These are phyloP conservation scores for Pseudocercospora vitis DNA, from an alignment of 2,329 filamentous ascomycete species.

Conservation along the genomic window DNA sequence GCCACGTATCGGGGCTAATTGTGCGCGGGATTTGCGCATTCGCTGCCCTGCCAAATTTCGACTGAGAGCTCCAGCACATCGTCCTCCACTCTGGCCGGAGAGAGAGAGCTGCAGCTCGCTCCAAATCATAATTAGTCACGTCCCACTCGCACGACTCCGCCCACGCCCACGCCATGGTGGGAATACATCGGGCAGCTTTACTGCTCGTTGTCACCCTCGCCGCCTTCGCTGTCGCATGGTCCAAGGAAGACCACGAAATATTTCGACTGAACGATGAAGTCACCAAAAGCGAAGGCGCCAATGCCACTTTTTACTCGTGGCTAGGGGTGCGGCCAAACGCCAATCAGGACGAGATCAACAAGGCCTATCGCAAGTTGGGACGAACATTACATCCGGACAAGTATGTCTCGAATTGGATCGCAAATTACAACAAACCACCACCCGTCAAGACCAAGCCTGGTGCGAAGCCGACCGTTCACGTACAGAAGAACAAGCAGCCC, in stretches of 20 bases:
- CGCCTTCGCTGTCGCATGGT: conserved; percentile 72
- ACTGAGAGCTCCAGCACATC: neutral
- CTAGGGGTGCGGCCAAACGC: conserved; percentile 73
- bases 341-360: conserved; percentile 83
- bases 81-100: neutral
- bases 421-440: conserved; percentile 62
- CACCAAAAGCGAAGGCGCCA: conserved; percentile 67
- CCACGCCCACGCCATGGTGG: conserved; percentile 74
- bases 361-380: conserved; percentile 88
- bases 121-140: too few species aligned
- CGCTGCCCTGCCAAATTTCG: neutral
- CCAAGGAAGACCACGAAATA: conserved; percentile 97
- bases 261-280: conserved; percentile 93
- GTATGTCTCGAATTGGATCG: conserved; percentile 78
- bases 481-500: conserved; percentile 69
- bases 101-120: conserved; percentile 11
- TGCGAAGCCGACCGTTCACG: conserved; percentile 62
- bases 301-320: conserved; percentile 91
- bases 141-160: conserved; percentile 4
- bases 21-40: neutral
- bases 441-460: conserved; percentile 38
- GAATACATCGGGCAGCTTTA: conserved; percentile 58
- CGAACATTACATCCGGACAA: conserved; percentile 90
- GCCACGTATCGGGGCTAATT: neutral
- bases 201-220: conserved; percentile 68